phyloP scores from a whole-genome alignment of 2,329 filamentous ascomycete species.

The Cladosporium sp. region DNA sequence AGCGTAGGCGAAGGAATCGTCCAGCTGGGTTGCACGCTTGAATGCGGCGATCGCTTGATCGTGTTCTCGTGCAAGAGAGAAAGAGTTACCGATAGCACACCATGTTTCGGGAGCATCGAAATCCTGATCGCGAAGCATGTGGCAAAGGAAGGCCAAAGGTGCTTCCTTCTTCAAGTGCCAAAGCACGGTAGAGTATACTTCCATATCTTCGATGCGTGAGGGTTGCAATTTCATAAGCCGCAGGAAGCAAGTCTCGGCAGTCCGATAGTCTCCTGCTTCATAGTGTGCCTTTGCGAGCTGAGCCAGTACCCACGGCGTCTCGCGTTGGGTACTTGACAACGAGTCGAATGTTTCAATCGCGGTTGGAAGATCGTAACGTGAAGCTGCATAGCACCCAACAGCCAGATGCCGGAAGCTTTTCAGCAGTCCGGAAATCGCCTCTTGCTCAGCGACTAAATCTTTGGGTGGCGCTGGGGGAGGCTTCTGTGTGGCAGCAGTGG shows the following conservation, averaged over 20 bases:
- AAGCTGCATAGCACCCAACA: conserved; percentile 69
- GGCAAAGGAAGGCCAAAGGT: conserved; percentile 83
- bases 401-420: conserved; percentile 79
- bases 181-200: conserved; percentile 96
- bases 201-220: conserved; percentile 86
- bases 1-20: conserved; percentile 87
- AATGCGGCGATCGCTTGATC: conserved; percentile 94
- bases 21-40: conserved; percentile 83
- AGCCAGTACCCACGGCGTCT: conserved; percentile 88
- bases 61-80: conserved; percentile 85
- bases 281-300: conserved; percentile 88
- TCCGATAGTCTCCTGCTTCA: conserved; percentile 77
- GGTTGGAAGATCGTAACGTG: conserved; percentile 71
- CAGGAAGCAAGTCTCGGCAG: conserved; percentile 81
- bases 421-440: conserved; percentile 69
- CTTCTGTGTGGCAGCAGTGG: conserved; percentile 5
- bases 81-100: conserved; percentile 93
- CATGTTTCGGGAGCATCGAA: conserved; percentile 91
- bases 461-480: neutral
- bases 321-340: conserved; percentile 68
- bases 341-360: conserved; percentile 68
- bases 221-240: conserved; percentile 74
- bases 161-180: conserved; percentile 95
- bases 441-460: conserved; percentile 45
- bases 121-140: conserved; percentile 79